A percentile compares a stretch with the other conserved stretches of the same genome.
These are phyloP conservation scores for Catunica adiposa DNA, from an alignment of 2,329 filamentous ascomycete genomes.

Conservation along the genomic window DNA sequence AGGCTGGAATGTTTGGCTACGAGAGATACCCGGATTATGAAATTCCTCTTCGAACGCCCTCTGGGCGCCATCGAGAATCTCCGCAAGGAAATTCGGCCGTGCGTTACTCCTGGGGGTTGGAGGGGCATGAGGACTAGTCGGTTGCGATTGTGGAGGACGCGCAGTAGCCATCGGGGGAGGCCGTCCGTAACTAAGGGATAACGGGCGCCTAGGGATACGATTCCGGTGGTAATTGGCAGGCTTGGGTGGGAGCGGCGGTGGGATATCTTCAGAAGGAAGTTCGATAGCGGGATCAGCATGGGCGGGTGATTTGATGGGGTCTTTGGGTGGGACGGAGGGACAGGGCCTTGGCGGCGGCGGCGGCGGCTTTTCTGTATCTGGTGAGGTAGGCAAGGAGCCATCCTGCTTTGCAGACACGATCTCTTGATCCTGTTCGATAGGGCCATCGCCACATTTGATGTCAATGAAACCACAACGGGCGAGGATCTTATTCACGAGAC, in stretches of 20 bases:
- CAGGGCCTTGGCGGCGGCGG: conserved; percentile 9
- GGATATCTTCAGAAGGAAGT: neutral
- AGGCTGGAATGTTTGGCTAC: conserved; percentile 7
- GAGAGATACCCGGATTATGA: neutral
- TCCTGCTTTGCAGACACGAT: conserved; percentile 17
- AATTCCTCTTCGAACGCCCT: conserved; percentile 4
- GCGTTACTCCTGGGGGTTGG: neutral
- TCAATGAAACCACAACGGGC: conserved; percentile 34
- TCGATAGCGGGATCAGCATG: conserved; percentile 6
- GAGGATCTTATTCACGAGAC: conserved; percentile 34
- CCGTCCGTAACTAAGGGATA: neutral
- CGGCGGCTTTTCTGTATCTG: neutral
- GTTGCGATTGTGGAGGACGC: neutral
- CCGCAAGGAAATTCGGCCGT: neutral
- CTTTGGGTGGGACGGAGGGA: neutral
- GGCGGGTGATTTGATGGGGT: neutral
- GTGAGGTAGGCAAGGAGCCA: no score
- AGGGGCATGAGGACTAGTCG: neutral
- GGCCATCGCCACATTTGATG: conserved; percentile 26
- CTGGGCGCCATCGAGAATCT: neutral
- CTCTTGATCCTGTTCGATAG: conserved; percentile 34
- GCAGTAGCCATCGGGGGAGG: neutral
- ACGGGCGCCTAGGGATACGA: neutral
- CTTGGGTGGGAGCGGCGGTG: neutral
- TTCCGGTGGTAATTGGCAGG: neutral